Conservation (phyloP, 2,329 filamentous ascomycete genomes). For the Curvularia lunata region DNA sequence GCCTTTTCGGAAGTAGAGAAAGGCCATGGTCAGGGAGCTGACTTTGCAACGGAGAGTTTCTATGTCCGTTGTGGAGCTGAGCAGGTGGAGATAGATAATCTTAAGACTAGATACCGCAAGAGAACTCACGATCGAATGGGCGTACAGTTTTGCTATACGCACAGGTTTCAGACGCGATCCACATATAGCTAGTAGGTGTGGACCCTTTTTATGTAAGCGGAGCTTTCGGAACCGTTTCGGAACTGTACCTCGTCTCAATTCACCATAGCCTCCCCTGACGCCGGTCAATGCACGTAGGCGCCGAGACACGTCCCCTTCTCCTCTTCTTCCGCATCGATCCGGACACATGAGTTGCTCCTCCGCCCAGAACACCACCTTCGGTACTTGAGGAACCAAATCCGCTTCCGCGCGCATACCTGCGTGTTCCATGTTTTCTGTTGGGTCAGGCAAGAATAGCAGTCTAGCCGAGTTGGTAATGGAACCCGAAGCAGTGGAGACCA, state of each 20-base stretch:
- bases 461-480: background rate
- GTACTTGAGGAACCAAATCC: constrained; percentile 2
- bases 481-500: background rate
- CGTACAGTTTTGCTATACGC: background rate
- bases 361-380: background rate
- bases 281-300: background rate
- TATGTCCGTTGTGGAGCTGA: background rate
- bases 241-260: background rate
- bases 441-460: background rate
- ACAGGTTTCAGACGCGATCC: background rate
- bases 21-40: background rate
- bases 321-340: background rate
- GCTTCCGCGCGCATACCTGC: background rate
- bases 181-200: background rate
- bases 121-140: background rate
- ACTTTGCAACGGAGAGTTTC: background rate
- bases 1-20: background rate
- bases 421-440: background rate
- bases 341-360: background rate
- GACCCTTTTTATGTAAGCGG: background rate
- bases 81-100: background rate
- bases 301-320: background rate
- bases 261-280: background rate
- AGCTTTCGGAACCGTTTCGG: background rate
- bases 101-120: background rate